Base-by-base conservation (phyloP, 2,329 filamentous ascomycete genomes). In the Clonostachys chloroleuca region DNA sequence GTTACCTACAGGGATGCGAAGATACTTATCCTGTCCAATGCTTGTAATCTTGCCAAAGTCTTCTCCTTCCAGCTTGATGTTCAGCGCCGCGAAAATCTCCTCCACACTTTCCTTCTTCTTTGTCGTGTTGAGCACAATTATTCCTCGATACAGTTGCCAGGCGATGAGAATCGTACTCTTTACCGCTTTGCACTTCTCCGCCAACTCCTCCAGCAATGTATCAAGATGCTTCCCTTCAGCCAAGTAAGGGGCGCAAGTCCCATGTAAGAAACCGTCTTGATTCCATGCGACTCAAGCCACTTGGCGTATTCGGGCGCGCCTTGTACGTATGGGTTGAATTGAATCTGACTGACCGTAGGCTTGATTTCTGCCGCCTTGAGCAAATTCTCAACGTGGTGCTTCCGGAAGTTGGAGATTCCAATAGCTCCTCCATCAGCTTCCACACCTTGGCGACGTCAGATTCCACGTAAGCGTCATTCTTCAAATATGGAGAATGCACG, bases 361-460 rank as follows among this genome's bases (percentile, higher is more conserved):
- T 72, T 59, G 46, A 87, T 65, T 46, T 70, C 74, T 40, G 81
- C 80, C 7, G 81, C 78, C 55, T 74, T 56, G 2, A 84, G 66
- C 33, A 84, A 65, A 14, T 66, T 59, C 62, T 81, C 73, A 14
- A 84, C 61, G 55, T 84, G 68, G n/a, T 64, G 59, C 43, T 87
- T 78, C 0, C 87, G 88, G 61, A 86, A 92, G 72, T 92, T 92
- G 57, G 84, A 88, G 33, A 92, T 83, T 44, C 89, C 88, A 55
- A 92, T 89, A 44, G 83, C 18, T 78, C 80, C 61, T 87, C 20
- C 20, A 24, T 24, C 20, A 24, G 20, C 20, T 24, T 24, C 20
- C 20, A 24, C 5, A 24, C 20, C 20, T 24, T 24, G 20, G 20
- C 20, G 5, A 24, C 20, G 5, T 24, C 20, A 24, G 20, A 24